Evolutionary conservation across 1,284 basidiomycete species (phyloP).

Genomic region (Tilletia caries): DNA sequence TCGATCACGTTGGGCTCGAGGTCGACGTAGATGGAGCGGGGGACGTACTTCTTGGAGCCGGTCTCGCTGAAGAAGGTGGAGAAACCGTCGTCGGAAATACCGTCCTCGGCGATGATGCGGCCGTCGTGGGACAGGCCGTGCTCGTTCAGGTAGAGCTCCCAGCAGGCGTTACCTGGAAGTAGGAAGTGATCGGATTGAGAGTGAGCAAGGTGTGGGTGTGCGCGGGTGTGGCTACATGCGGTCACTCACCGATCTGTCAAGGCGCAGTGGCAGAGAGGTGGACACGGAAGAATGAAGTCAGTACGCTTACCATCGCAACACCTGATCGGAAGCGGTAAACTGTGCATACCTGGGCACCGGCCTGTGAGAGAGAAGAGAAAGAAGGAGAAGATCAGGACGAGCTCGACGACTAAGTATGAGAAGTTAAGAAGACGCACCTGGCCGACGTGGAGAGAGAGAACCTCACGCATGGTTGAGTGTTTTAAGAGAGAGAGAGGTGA

Average conservation of each 20-base stretch:
- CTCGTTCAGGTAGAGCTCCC: constrained; percentile 75
- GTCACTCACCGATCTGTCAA: background rate
- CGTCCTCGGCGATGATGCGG: constrained; percentile 61
- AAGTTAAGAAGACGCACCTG: constrained; percentile 59
- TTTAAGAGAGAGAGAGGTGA: background rate
- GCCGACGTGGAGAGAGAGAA: constrained; percentile 89
- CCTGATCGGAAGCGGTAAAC: background rate
- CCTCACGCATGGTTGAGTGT: constrained; percentile 56
- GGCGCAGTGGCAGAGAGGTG: background rate
- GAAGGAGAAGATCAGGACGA: constrained; percentile 18
- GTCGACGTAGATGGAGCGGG: constrained; percentile 92
- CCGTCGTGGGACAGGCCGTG: constrained; percentile 70
- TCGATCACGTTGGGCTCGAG: constrained; percentile 94
- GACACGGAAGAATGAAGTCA: background rate
- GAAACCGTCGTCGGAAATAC: constrained; percentile 83
- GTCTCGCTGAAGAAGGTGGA: constrained; percentile 70
- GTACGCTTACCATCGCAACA: background rate
- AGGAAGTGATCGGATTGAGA: no score
- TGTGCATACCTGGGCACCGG: constrained; percentile 22
- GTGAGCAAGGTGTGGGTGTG: background rate
- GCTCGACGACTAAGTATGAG: background rate
- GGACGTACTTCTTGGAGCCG: constrained; percentile 71
- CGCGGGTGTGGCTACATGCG: background rate
- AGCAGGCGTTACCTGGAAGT: constrained; percentile 52
- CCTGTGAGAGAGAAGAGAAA: background rate